Base-by-base conservation (phyloP, 441 rosid genomes). In the Brassica hybrid region DNA sequence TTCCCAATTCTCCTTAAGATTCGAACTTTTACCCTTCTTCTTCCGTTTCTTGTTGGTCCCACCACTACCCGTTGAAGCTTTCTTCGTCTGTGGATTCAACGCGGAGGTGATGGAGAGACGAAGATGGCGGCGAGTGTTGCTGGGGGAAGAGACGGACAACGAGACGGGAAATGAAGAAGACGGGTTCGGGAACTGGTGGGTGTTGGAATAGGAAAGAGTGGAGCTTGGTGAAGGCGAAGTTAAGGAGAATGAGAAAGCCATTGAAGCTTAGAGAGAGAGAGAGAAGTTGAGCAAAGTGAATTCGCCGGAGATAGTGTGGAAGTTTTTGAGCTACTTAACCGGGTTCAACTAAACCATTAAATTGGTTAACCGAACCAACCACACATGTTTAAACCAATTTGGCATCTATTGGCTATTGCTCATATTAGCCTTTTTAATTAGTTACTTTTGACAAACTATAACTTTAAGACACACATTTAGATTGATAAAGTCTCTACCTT, bases 11-110 rank as follows among this genome's bases (percentile, higher is more conserved):
- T 84, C 82, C 32, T 52, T 16, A 34, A 79, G 74, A 25, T 56
- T 65, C 6, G 36, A 41, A 9, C 1, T 71, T 68, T 83, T 86
- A 7, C 78, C 82, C 75, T 79, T 84, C 56, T 78, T 86, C 72
- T 86, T 81, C 81, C 82, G 90, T 83, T 85, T 91, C 84, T 83
- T 89, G 27, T 57, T 82, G 3, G 79, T 69, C 36, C 69, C 36
- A 23, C 14, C 1, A 43, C 69, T 18, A 50, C 69, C 54, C 0
- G 75, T 80, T 8, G 73, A 62, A 10, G 81, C 19, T 70, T 86
- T 86, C 79, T 86, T 85, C 74, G 82, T 81, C 60, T 84, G 93
- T 9, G 96, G 88, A 76, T 85, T 88, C 14, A 85, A 76, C 6
- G 83, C 78, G 11, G 81, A 71, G n/a, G 79, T 48, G 77, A 82